phyloP scores from a whole-genome alignment of 805 yeast species.

The Zygosaccharomyces lentus region DNA sequence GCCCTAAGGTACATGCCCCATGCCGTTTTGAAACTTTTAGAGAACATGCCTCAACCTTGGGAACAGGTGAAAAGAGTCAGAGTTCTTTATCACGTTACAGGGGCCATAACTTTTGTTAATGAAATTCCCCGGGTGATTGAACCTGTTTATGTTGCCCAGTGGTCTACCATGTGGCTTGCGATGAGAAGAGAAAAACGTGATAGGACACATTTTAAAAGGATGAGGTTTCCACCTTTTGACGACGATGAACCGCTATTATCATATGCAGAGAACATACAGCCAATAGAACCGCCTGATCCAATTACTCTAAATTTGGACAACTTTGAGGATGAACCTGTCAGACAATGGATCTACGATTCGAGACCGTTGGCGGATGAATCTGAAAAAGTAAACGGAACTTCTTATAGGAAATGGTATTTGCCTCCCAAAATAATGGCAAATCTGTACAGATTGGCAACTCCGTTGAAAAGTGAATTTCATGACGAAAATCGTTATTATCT shows the following conservation, averaged over 20 bases:
- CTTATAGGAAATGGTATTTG: constrained; percentile 70
- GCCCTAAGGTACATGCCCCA: constrained; percentile 95
- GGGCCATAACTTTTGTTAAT: constrained; percentile 93
- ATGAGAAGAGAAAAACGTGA: constrained; percentile 95
- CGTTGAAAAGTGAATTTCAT: constrained; percentile 54
- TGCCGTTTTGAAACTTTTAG: constrained; percentile 81
- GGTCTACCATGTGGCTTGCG: constrained; percentile 90
- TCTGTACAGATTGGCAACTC: constrained; percentile 64
- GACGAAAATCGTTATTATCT: constrained; percentile 63
- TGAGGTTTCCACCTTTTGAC: constrained; percentile 94
- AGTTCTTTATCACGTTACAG: constrained; percentile 84
- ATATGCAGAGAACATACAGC: constrained; percentile 76
- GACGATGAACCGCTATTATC: constrained; percentile 93
- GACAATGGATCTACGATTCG: constrained; percentile 78
- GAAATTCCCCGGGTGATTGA: constrained; percentile 89
- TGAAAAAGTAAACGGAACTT: constrained; percentile 61
- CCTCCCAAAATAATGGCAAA: constrained; percentile 58
- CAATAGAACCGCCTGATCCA: constrained; percentile 66
- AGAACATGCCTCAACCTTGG: constrained; percentile 99
- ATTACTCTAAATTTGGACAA: constrained; percentile 63
- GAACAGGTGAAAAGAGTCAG: constrained; percentile 79
- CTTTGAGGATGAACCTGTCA: constrained; percentile 53
- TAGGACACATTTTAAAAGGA: constrained; percentile 80
- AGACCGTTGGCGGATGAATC: constrained; percentile 62
- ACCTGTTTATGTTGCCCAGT: constrained; percentile 87